Base-by-base conservation (phyloP, 805 yeast species). In the Wickerhamiella occidentalis region DNA sequence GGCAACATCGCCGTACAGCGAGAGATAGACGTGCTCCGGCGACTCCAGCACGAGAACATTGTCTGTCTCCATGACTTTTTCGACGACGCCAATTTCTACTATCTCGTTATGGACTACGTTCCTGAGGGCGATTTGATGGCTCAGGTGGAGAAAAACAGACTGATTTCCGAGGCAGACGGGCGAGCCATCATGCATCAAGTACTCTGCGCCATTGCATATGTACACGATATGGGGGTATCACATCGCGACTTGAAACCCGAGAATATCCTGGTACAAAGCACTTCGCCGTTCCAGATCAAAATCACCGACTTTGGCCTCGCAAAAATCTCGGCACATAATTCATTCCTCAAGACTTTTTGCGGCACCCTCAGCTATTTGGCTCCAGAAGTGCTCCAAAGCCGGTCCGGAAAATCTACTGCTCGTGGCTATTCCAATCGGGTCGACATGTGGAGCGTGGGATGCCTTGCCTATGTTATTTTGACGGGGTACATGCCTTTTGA, bases 41-140 rank as follows among this genome's bases (percentile, higher is more conserved):
- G 80, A 56, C 66, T 92, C 45, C 74, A 85, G 57, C 96, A 90
- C 65, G 85, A 92, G 2, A 80, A 88, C 51, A 84, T 92, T 26
- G 96, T 88, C 12, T 71, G 78, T 43, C 70, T 92, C 47, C 79
- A 83, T 61, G 92, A 87, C 3, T 85, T 83, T 58, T 87, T 79
- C 61, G 95, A 88, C 61, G 96, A 90, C 61, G 68, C 71, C 4
- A 84, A 81, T 51, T 77, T 75, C 58, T 85, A 85, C 63, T 90
- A 85, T 63, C 70, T 92, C 54, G 90, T 92, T 6, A 90, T 92
- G 96, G 98, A 92, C 61, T 84, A 80, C 58, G 94, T 92, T 23
- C 81, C 94, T 1, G 96, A 96, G 13, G 99, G 98, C 22, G 99
- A 92, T 64, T 69, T 92, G 47, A 92, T 92, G 98, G 98, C 92